Conservation (phyloP, 2,329 filamentous ascomycete species). For the Botrytis byssoidea region DNA sequence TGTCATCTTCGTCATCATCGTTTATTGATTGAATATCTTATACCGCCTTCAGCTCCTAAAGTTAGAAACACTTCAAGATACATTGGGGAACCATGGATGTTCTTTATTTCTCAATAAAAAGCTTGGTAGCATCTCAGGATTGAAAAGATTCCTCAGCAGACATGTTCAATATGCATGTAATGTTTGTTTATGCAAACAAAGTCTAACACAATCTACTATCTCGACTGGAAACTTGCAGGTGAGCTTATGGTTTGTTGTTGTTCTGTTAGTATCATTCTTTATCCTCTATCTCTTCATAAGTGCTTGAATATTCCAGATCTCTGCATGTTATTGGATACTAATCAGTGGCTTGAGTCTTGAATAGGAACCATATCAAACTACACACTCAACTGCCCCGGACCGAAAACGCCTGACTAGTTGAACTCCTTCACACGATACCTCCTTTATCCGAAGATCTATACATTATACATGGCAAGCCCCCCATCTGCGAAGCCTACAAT, state of each 20-base stretch:
- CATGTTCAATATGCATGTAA: too few species aligned
- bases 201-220: neutral
- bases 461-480: fast-evolving
- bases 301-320: neutral
- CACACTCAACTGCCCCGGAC: neutral
- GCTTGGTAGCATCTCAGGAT: too few species aligned
- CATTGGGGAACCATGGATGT: too few species aligned
- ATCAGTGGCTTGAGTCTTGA: neutral
- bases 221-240: neutral
- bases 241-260: neutral
- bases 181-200: neutral
- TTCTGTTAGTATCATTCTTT: neutral
- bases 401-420: neutral
- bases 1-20: neutral
- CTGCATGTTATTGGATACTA: neutral
- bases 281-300: neutral
- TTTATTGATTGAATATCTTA: neutral
- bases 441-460: neutral
- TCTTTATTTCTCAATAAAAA: too few species aligned
- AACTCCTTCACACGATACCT: neutral
- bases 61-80: neutral
- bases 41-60: neutral
- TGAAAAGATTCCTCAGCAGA: too few species aligned
- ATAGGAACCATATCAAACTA: neutral
- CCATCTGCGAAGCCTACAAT: fast-evolving